Conservation (phyloP, 768 basidiomycete species). For the Steccherinum ochraceum region DNA sequence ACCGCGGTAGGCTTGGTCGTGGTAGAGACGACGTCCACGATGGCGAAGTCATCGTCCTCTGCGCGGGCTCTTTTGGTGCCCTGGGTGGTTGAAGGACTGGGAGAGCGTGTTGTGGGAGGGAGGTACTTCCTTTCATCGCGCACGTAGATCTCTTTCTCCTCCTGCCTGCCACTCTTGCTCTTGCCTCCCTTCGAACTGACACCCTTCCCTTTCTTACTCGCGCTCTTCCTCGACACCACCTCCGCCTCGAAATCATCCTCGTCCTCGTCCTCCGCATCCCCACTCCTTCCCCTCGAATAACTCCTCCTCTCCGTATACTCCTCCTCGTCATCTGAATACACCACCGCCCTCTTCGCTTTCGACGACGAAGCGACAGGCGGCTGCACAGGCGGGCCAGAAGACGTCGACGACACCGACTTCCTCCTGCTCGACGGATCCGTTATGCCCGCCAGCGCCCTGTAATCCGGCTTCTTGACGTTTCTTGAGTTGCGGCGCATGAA, state of each 20-base stretch:
- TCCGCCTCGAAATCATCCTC: conserved; percentile 20
- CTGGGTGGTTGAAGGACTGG: conserved; percentile 1
- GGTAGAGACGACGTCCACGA: conserved; percentile 15
- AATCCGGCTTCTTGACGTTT: conserved; percentile 2
- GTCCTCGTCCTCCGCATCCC: conserved; percentile 3
- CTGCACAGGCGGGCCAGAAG: not conserved
- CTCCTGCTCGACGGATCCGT: not conserved
- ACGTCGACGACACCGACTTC: not conserved
- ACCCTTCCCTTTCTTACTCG: conserved; percentile 11
- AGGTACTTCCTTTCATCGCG: conserved; percentile 35
- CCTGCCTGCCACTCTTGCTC: conserved; percentile 23
- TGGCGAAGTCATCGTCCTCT: conserved; percentile 11
- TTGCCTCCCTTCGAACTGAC: conserved; percentile 13
- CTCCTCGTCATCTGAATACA: conserved; percentile 9
- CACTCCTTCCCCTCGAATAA: conserved; percentile 19
- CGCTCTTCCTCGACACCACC: conserved; percentile 16
- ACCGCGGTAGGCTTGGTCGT: conserved; percentile 22
- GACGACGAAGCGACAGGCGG: no score
- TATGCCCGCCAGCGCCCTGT: not conserved
- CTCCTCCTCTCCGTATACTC: conserved; percentile 21
- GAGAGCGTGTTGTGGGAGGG: conserved; percentile 1
- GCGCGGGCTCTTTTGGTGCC: conserved; percentile 3
- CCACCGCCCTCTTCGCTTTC: conserved; percentile 12
- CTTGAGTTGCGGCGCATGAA: not conserved
- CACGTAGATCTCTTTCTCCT: conserved; percentile 30